Percentiles rank a stretch among this genome's conserved stretches.
Evolutionary conservation across 2,329 filamentous ascomycete species (phyloP).

Genomic region (Neobulgaria alba): DNA sequence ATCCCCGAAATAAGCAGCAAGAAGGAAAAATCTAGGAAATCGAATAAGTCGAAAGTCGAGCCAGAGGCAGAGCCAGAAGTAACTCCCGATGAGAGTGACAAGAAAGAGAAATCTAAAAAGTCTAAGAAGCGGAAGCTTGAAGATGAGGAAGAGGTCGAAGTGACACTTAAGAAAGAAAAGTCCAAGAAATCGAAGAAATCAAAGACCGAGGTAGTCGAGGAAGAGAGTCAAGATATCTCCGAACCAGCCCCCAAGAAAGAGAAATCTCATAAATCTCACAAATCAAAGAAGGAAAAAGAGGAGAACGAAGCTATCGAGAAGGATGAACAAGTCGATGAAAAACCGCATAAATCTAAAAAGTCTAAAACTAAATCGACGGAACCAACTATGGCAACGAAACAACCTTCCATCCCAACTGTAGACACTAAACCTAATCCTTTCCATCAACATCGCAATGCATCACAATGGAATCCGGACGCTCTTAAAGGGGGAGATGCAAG

Average conservation of each 20-base stretch:
- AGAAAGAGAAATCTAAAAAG: background rate
- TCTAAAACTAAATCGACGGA: no score
- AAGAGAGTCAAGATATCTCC: slow-evolving; percentile 3
- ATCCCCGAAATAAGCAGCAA: background rate
- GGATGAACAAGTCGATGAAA: no score
- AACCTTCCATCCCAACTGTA: no score
- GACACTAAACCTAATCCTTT: background rate
- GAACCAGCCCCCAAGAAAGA: background rate
- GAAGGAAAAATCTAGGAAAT: slow-evolving; percentile 1
- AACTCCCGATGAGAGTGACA: background rate
- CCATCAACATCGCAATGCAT: slow-evolving; percentile 5
- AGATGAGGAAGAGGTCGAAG: background rate
- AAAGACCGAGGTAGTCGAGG: slow-evolving; percentile 4
- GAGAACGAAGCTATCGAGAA: slow-evolving; percentile 4
- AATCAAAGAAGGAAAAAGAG: slow-evolving; percentile 9
- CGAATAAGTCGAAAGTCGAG: background rate
- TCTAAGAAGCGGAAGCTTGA: slow-evolving; percentile 1
- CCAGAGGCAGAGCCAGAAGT: background rate
- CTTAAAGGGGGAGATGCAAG: slow-evolving; percentile 26
- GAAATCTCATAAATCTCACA: slow-evolving; percentile 4
- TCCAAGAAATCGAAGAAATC: slow-evolving; percentile 8
- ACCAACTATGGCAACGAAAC: no score
- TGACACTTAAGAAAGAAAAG: slow-evolving; percentile 3
- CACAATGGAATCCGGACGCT: slow-evolving; percentile 26
- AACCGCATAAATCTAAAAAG: no score